Base-by-base conservation (phyloP, 2,329 filamentous ascomycete genomes). In the Beauveria medogensis region DNA sequence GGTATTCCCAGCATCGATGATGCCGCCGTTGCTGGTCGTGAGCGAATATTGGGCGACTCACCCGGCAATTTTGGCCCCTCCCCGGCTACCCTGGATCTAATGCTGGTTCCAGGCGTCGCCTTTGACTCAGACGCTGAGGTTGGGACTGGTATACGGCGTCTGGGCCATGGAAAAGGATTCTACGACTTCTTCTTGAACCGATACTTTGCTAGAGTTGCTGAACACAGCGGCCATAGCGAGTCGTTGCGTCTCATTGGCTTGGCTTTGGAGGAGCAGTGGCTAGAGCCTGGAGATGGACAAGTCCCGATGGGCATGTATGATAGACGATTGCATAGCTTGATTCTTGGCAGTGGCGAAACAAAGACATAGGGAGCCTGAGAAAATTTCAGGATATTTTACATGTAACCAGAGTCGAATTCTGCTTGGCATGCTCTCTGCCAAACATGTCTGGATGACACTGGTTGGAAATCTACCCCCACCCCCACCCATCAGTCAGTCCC, bases 141-240 rank as follows among this genome's bases (percentile, higher is more conserved):
- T 3, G 77, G 77, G 16, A 79, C 79, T 3, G 77, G 77, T 14
- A 82, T 94, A 63, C 84, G 88, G 66, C 83, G 94, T 67, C 81
- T 97, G 22, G 94, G 94, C 46, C 94, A 99, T 74, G 94, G 94
- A 61, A 96, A 91, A 74, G 94, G 94, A 37, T 99, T 96, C 77
- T 99, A 99, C 79, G 94, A 99, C 77, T 89, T 87, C 73, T 99
- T 96, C 74, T 77, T 99, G 70, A 84, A 88, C 69, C 85, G 88
- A 67, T 96, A 92, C 68, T 72, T 76, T 57, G 71, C 81, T 72
- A 81, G 73, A 73, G 63, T 68, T 30, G 72, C 73, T 53, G 69
- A 71, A 60, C 69, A 71, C 47, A 70, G 70, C 43, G 69, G 69
- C 47, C 66, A 71, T 37, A 68, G 71, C 56, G 69, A 71, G 60